Percentiles rank a stretch among this genome's conserved stretches.
Evolutionary conservation across 1,284 basidiomycete genomes (phyloP).

Genomic region (Coriolopsis trogii): DNA sequence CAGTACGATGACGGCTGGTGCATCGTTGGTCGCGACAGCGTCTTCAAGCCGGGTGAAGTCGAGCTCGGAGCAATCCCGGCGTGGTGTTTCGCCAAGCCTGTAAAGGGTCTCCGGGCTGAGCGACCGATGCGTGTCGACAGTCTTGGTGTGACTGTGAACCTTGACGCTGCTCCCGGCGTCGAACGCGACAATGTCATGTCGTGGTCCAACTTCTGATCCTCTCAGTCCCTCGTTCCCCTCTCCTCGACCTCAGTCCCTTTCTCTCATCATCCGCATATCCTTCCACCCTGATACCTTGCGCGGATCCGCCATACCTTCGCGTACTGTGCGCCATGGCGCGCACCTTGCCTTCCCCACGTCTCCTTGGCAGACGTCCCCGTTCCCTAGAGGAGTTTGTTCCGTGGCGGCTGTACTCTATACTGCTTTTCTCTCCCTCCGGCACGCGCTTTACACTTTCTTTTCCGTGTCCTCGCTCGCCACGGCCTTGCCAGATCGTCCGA

Average conservation of each 20-base stretch:
- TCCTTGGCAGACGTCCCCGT: slow-evolving; percentile 17
- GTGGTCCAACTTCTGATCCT: slow-evolving; percentile 65
- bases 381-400: slow-evolving; percentile 17
- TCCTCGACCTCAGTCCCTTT: not conserved
- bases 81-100: slow-evolving; percentile 70
- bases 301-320: slow-evolving; percentile 4
- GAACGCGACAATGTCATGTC: slow-evolving; percentile 57
- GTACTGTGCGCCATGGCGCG: slow-evolving; percentile 14
- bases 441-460: no score
- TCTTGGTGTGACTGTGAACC: slow-evolving; percentile 60
- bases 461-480: no score
- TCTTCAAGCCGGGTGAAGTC: slow-evolving; percentile 48
- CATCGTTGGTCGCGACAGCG: slow-evolving; percentile 59
- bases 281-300: not conserved
- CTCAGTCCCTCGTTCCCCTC: not conserved
- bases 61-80: slow-evolving; percentile 71
- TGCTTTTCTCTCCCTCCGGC: no score
- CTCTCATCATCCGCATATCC: not conserved
- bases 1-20: slow-evolving; percentile 77
- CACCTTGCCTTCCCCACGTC: slow-evolving; percentile 2
- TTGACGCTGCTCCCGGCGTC: slow-evolving; percentile 40
- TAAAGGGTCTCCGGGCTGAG: slow-evolving; percentile 57
- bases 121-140: slow-evolving; percentile 65
- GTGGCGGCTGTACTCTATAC: not conserved
- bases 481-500: no score